phyloP scores from a whole-genome alignment of 306 rosid species.

The Lathyrus tuberosus region DNA sequence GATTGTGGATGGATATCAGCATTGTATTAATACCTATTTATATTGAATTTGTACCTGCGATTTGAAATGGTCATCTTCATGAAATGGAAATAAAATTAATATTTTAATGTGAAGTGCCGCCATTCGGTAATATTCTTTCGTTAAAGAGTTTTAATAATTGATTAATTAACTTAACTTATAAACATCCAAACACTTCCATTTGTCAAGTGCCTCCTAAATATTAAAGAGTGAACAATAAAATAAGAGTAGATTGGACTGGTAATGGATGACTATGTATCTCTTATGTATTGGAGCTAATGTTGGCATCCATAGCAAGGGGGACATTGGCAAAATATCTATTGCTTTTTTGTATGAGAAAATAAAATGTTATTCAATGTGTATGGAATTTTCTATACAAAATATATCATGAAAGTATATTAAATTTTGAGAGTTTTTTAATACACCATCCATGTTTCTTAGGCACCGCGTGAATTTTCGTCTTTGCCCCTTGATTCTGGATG shows the following conservation, averaged over 20 bases:
- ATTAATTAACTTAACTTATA: slow-evolving; percentile 26
- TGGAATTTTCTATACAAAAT: too few species aligned
- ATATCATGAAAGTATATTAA: too few species aligned
- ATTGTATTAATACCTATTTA: slow-evolving; percentile 28
- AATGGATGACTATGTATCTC: background rate
- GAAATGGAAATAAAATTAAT: slow-evolving; percentile 21
- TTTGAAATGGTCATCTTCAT: slow-evolving; percentile 35
- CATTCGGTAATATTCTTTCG: slow-evolving; percentile 25
- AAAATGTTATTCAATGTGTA: too few species aligned
- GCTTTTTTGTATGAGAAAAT: too few species aligned
- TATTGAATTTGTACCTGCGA: background rate
- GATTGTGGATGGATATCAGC: slow-evolving; percentile 18
- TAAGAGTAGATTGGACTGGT: background rate
- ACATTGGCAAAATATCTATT: background rate
- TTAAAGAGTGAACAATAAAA: background rate
- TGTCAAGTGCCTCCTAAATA: background rate
- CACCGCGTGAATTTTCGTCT: too few species aligned
- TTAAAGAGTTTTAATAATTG: slow-evolving; percentile 4
- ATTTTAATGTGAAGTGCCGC: background rate
- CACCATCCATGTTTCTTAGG: too few species aligned
- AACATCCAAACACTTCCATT: background rate
- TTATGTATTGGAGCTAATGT: slow-evolving; percentile 28
- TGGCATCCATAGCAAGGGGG: background rate
- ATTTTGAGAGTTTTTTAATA: too few species aligned
- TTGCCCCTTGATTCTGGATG: too few species aligned